Conservation (phyloP, 2,329 filamentous ascomycete genomes). For the Fonsecaea nubica region DNA sequence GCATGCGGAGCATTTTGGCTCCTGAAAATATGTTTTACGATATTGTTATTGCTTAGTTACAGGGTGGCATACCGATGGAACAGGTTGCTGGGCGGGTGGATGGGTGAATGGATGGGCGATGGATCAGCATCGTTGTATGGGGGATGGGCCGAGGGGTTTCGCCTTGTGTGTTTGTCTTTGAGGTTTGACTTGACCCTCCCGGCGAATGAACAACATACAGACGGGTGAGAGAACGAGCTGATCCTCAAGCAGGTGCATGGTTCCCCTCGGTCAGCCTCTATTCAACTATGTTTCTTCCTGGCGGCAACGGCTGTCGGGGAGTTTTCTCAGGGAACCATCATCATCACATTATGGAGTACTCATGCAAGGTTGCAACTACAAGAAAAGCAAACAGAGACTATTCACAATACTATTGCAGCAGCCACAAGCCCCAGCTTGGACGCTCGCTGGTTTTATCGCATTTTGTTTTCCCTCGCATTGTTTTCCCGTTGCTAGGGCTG, state of each 20-base stretch:
- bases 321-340: neutral
- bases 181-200: constrained; percentile 1
- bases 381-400: neutral
- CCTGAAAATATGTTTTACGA: constrained; percentile 33
- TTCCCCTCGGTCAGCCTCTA: neutral
- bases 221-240: neutral
- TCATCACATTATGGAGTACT: neutral
- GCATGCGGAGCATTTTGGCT: constrained; percentile 37
- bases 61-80: neutral
- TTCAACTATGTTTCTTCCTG: neutral
- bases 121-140: neutral
- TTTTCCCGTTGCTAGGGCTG: neutral
- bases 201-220: neutral
- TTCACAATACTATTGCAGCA: constrained; percentile 3
- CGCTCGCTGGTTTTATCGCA: neutral
- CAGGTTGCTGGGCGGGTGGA: neutral
- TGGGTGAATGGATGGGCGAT: neutral
- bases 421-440: neutral
- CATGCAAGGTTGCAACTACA: neutral
- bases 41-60: constrained; percentile 33
- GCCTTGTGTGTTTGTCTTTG: neutral
- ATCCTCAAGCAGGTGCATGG: neutral
- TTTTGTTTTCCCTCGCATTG: neutral
- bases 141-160: neutral
- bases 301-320: neutral